Conservation (phyloP, 371 early-diverging fungal genomes). For the Mucor sp. region DNA sequence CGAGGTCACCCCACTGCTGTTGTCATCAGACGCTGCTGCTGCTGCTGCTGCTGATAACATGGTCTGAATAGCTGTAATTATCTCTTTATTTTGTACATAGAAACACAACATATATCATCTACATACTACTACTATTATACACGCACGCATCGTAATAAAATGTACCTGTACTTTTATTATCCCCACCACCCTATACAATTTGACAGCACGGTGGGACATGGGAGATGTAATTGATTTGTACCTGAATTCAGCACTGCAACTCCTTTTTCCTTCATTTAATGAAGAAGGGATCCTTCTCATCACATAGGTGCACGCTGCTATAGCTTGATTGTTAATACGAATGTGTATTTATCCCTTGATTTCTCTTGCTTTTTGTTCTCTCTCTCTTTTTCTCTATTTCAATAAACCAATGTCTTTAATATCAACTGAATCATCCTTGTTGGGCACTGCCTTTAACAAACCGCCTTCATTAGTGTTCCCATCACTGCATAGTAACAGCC, state of each 20-base stretch:
- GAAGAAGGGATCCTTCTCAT: neutral
- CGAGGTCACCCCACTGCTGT: conserved; percentile 11
- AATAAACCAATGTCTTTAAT: conserved; percentile 1
- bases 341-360: neutral
- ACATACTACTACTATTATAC: neutral
- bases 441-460: neutral
- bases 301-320: neutral
- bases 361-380: neutral
- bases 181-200: neutral
- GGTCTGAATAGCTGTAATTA: neutral
- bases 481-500: conserved; percentile 6
- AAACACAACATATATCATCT: neutral
- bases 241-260: neutral
- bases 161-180: neutral
- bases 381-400: neutral
- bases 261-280: neutral
- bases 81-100: conserved; percentile 9
- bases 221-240: neutral
- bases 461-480: conserved; percentile 18
- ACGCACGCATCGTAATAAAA: conserved; percentile 1
- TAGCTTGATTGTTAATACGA: neutral
- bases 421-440: neutral
- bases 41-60: conserved; percentile 1
- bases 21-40: conserved; percentile 5
- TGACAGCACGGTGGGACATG: conserved; percentile 6